phyloP scores from a whole-genome alignment of 768 basidiomycete species.

The Rhizopogon sp. region DNA sequence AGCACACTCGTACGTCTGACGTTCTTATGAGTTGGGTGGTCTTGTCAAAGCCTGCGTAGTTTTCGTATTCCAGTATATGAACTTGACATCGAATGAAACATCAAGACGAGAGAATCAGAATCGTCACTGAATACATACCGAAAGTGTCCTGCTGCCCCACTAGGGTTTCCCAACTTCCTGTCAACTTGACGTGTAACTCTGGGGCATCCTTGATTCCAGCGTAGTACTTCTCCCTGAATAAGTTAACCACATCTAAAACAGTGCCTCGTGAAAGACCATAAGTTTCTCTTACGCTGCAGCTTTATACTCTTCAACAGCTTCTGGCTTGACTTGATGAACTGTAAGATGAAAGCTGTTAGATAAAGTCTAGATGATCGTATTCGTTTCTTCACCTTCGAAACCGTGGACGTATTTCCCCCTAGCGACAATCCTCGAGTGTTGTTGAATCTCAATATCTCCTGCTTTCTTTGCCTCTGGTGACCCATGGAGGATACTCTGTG shows the following conservation, averaged over 20 bases:
- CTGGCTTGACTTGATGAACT: constrained; percentile 88
- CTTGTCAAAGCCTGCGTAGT: constrained; percentile 85
- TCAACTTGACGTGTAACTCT: constrained; percentile 77
- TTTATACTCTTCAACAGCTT: constrained; percentile 79
- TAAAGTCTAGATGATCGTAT: neutral
- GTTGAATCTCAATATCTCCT: constrained; percentile 68
- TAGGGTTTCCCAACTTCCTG: constrained; percentile 89
- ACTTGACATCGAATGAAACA: constrained; percentile 23
- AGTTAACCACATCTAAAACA: constrained; percentile 6
- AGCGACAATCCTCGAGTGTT: constrained; percentile 86
- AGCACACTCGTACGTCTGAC: constrained; percentile 47
- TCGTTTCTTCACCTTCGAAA: constrained; percentile 58
- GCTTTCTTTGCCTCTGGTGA: constrained; percentile 84
- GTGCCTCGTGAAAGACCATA: neutral
- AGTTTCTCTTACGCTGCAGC: constrained; percentile 65
- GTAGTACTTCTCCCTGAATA: constrained; percentile 75
- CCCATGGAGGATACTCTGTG: constrained; percentile 86
- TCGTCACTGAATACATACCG: constrained; percentile 28
- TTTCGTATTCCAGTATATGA: constrained; percentile 90
- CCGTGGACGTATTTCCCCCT: constrained; percentile 93
- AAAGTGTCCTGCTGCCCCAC: constrained; percentile 91
- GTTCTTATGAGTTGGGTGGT: constrained; percentile 56
- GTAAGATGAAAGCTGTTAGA: constrained; percentile 6
- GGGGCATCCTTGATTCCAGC: constrained; percentile 70
- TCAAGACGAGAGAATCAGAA: neutral